phyloP scores from a whole-genome alignment of 768 basidiomycete genomes.

The Boletus vinaceobasis region DNA sequence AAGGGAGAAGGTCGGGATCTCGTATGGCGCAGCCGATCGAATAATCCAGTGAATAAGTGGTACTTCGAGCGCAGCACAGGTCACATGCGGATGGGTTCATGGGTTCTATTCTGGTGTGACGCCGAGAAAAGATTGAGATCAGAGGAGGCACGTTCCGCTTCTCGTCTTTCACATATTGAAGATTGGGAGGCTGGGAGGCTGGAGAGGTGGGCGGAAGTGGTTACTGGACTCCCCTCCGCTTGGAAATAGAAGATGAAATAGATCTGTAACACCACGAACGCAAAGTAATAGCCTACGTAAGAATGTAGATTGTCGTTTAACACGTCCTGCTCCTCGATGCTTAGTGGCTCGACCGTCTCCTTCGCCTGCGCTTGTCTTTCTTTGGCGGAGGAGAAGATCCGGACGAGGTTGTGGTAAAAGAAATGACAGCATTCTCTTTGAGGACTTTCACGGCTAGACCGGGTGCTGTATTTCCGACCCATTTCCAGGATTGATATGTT shows the following conservation, averaged over 20 bases:
- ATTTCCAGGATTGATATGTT: conserved; percentile 47
- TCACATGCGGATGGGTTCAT: conserved; percentile 78
- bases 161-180: conserved; percentile 69
- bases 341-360: conserved; percentile 29
- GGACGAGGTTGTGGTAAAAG: conserved; percentile 27
- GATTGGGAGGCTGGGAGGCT: conserved; percentile 75
- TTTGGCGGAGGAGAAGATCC: conserved; percentile 27
- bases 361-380: conserved; percentile 29
- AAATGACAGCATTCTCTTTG: conserved; percentile 37
- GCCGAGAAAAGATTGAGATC: conserved; percentile 80
- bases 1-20: conserved; percentile 88
- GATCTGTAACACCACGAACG: conserved; percentile 12
- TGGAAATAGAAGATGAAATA: conserved; percentile 51
- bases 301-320: not conserved
- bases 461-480: conserved; percentile 34
- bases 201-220: conserved; percentile 61
- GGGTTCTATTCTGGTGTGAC: conserved; percentile 99
- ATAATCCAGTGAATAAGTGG: conserved; percentile 99
- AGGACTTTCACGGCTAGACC: conserved; percentile 16
- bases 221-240: conserved; percentile 70
- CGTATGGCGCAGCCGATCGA: conserved; percentile 89
- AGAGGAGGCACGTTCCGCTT: conserved; percentile 61
- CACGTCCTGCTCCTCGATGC: not conserved
- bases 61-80: conserved; percentile 96
- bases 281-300: not conserved